phyloP scores from a whole-genome alignment of 2,329 filamentous ascomycete genomes.

The Claviceps arundinis region DNA sequence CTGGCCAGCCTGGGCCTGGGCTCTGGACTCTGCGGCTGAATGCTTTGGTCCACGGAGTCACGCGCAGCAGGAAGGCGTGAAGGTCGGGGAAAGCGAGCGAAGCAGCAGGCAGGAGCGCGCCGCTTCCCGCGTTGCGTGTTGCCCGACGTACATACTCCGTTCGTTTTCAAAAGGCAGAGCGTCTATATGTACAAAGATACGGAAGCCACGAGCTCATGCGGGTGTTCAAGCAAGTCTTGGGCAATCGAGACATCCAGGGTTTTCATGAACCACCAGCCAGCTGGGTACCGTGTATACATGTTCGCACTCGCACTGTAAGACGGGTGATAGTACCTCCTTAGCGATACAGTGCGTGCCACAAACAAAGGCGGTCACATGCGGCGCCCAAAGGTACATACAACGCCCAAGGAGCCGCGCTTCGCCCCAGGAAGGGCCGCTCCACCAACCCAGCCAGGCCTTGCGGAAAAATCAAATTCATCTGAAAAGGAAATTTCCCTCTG shows the following conservation, averaged over 20 bases:
- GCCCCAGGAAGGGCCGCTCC: conserved; percentile 9
- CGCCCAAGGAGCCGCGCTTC: not conserved
- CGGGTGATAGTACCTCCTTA: too few species aligned
- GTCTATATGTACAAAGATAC: too few species aligned
- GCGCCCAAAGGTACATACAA: too few species aligned
- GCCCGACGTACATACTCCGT: too few species aligned
- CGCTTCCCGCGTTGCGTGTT: not conserved
- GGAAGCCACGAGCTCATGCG: too few species aligned
- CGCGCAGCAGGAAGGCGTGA: not conserved
- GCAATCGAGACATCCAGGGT: not conserved
- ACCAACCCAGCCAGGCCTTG: conserved; percentile 9
- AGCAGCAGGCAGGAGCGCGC: not conserved
- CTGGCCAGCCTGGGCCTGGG: not conserved
- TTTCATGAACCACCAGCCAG: not conserved
- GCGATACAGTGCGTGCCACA: not conserved
- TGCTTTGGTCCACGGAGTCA: not conserved
- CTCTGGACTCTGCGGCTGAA: too few species aligned
- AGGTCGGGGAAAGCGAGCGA: too few species aligned
- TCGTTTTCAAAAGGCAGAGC: too few species aligned
- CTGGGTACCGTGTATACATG: not conserved
- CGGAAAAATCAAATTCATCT: conserved; percentile 21
- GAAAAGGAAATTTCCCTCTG: conserved; percentile 24
- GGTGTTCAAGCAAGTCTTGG: too few species aligned
- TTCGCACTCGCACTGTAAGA: not conserved
- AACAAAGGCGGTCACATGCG: not conserved